These are phyloP conservation scores for Phialophora tarda DNA, from an alignment of 2,329 filamentous ascomycete species.

Conservation along the genomic window DNA sequence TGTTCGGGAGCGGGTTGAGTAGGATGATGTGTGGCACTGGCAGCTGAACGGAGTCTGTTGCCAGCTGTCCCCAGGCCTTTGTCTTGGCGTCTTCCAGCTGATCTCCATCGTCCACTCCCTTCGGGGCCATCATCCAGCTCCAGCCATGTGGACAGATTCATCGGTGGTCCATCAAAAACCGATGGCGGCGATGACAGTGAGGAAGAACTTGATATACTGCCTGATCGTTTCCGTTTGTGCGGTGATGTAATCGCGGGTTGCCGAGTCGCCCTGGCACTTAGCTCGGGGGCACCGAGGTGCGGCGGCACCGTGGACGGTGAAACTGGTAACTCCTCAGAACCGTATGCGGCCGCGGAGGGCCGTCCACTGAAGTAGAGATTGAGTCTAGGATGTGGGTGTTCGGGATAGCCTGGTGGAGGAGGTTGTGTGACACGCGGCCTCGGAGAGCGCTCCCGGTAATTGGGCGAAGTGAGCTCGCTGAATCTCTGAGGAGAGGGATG, in stretches of 20 bases:
- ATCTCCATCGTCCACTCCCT: conserved; percentile 25
- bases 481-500: conserved; percentile 27
- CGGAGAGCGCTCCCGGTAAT: conserved; percentile 18
- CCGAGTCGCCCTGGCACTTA: conserved; percentile 9
- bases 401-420: conserved; percentile 15
- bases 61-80: conserved; percentile 30
- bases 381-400: conserved; percentile 17
- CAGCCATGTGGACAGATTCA: conserved; percentile 38
- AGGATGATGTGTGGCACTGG: conserved; percentile 20
- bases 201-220: conserved; percentile 44
- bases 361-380: conserved; percentile 26
- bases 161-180: conserved; percentile 42
- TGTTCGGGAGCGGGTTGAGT: conserved; percentile 22
- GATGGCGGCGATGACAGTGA: conserved; percentile 51
- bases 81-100: conserved; percentile 35
- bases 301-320: conserved; percentile 21
- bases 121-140: conserved; percentile 19
- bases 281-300: conserved; percentile 6
- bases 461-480: conserved; percentile 21
- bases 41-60: conserved; percentile 35
- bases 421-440: conserved; percentile 6
- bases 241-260: conserved; percentile 22
- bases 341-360: conserved; percentile 7
- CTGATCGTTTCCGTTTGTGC: conserved; percentile 35
- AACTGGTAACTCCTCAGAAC: conserved; percentile 12